A percentile compares a stretch with the other conserved stretches of the same genome.
Conservation (phyloP, 768 basidiomycete genomes). For the Mycena latifolia region DNA sequence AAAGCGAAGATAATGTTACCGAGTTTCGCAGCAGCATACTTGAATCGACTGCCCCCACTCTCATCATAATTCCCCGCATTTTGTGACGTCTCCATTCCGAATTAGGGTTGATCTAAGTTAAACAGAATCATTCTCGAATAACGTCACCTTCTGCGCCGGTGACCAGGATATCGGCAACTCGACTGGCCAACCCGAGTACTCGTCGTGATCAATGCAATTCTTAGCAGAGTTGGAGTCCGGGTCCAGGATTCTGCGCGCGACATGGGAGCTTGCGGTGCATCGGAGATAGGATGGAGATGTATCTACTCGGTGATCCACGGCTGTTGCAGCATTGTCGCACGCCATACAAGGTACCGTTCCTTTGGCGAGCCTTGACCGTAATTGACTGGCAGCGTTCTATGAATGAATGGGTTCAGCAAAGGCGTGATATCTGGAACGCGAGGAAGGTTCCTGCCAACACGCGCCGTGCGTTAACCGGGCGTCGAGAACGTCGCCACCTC, state of each 20-base stretch:
- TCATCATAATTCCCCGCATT: too few relatives aligned
- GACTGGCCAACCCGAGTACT: conserved; percentile 42
- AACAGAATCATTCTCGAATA: conserved; percentile 8
- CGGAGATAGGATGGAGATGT: conserved; percentile 21
- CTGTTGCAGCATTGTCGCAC: conserved; percentile 44
- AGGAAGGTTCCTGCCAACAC: too few relatives aligned
- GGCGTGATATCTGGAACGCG: too few relatives aligned
- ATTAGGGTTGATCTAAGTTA: conserved; percentile 13
- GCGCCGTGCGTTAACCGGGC: too few relatives aligned
- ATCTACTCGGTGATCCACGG: conserved; percentile 43
- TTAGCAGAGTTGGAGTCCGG: conserved; percentile 2
- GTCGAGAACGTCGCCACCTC: too few relatives aligned
- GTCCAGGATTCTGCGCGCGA: conserved; percentile 34
- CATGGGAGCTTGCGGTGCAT: conserved; percentile 29
- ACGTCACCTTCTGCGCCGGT: conserved; percentile 54
- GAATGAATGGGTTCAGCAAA: too few relatives aligned
- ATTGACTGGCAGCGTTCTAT: not conserved
- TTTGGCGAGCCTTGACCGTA: conserved; percentile 41
- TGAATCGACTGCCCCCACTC: not conserved
- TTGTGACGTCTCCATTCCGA: conserved; percentile 8
- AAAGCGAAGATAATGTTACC: too few relatives aligned
- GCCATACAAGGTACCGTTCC: conserved; percentile 49
- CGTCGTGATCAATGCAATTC: conserved; percentile 47
- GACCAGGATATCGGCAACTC: conserved; percentile 64
- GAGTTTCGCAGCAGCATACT: too few relatives aligned